phyloP scores from a whole-genome alignment of 306 rosid genomes.

The Gillenia trifoliata region DNA sequence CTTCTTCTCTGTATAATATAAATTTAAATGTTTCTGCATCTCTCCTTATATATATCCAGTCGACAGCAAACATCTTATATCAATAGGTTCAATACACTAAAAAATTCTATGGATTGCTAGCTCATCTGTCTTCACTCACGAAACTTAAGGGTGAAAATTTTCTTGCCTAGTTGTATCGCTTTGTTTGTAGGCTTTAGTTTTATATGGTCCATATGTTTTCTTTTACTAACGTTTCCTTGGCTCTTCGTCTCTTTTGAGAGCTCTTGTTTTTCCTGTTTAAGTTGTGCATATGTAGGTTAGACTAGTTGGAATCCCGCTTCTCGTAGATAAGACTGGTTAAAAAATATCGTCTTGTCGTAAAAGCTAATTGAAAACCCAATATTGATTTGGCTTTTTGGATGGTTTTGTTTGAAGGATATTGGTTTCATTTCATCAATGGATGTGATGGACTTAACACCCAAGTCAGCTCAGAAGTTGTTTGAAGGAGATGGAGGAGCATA shows the following conservation, averaged over 20 bases:
- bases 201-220: not conserved
- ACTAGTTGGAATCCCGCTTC: not conserved
- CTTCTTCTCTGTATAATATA: too few relatives aligned
- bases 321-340: too few relatives aligned
- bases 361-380: too few relatives aligned
- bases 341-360: too few relatives aligned
- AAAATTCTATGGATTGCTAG: too few relatives aligned
- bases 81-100: too few relatives aligned
- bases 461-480: slow-evolving; percentile 14
- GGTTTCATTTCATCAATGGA: not conserved
- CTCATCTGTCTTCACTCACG: not conserved
- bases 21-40: too few relatives aligned
- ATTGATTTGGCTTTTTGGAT: too few relatives aligned
- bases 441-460: slow-evolving; percentile 37
- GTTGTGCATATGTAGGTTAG: too few relatives aligned
- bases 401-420: not conserved
- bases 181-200: not conserved
- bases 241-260: not conserved
- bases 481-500: slow-evolving; percentile 69
- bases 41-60: too few relatives aligned
- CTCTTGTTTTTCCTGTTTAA: too few relatives aligned
- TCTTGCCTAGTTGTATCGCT: not conserved
- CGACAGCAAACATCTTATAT: too few relatives aligned
- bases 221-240: not conserved
- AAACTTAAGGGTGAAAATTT: not conserved